Percentiles rank a stretch among this genome's conserved stretches.
phyloP scores from a whole-genome alignment of 192 early-diverging fungal species.

The Dissophora ornata region DNA sequence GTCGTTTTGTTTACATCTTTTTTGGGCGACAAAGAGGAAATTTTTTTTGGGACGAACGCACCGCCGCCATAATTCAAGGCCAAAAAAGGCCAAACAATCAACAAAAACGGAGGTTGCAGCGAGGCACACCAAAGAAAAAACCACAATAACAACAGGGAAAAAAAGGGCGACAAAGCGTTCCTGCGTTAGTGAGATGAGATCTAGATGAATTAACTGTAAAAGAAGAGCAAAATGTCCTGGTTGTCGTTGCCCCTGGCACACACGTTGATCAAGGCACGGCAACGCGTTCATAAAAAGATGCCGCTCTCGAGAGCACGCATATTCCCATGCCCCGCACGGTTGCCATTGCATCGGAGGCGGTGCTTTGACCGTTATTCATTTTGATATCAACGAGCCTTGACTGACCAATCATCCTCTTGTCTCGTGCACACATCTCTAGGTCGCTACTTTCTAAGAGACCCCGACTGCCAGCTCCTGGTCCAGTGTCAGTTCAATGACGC shows the following conservation, averaged over 20 bases:
- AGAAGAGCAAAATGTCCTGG: no score
- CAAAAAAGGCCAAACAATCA: no score
- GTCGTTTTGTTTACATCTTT: background rate
- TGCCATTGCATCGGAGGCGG: background rate
- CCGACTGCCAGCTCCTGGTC: slow-evolving; percentile 49
- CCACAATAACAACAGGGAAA: background rate
- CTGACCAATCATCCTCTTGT: background rate
- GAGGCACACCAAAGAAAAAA: no score
- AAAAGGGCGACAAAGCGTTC: background rate
- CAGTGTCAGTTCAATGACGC: slow-evolving; percentile 61
- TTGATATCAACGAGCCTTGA: background rate
- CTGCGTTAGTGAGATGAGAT: background rate
- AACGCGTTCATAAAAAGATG: no score
- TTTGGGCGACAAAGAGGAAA: background rate
- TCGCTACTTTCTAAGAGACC: slow-evolving; percentile 56
- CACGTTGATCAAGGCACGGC: no score
- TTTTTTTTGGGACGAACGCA: background rate
- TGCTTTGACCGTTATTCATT: background rate
- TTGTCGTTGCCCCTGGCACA: no score
- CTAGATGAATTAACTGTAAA: no score
- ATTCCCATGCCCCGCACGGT: background rate
- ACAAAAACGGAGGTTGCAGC: no score
- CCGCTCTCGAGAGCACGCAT: no score
- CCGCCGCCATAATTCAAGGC: background rate
- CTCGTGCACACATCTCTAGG: slow-evolving; percentile 21